Percentiles rank a stretch among this genome's conserved stretches.
Evolutionary conservation across 768 basidiomycete species (phyloP).

Genomic region (Kwoniella sp.): DNA sequence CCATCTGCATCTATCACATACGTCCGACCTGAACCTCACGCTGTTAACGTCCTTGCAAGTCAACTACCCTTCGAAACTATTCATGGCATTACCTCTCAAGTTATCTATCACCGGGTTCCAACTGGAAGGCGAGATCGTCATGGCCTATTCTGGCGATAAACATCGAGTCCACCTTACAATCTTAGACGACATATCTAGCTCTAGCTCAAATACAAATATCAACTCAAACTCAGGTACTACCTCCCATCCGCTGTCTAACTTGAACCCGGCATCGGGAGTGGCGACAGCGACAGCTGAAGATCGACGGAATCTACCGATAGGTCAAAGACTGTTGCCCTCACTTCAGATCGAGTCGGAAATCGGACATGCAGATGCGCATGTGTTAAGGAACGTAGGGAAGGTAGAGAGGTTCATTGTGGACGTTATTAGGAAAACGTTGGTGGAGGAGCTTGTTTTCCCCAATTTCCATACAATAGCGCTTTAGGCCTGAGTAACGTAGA

Average conservation of each 20-base stretch:
- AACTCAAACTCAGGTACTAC: conserved; percentile 1
- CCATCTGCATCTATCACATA: conserved; percentile 81
- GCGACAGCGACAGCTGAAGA: not conserved
- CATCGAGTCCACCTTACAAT: conserved; percentile 83
- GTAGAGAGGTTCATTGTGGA: conserved; percentile 92
- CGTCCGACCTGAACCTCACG: conserved; percentile 82
- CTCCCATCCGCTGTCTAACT: not conserved
- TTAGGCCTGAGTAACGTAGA: conserved; percentile 9
- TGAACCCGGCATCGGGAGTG: not conserved
- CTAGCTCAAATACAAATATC: not conserved
- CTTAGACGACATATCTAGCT: conserved; percentile 61
- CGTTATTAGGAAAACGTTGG: conserved; percentile 93
- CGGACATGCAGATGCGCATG: conserved; percentile 85
- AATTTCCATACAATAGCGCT: conserved; percentile 77
- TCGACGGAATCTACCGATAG: conserved; percentile 31
- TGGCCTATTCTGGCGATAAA: conserved; percentile 86
- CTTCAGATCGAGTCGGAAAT: conserved; percentile 96
- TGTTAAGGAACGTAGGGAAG: conserved; percentile 81
- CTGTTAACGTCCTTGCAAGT: conserved; percentile 90
- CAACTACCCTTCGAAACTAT: conserved; percentile 92
- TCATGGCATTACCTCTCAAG: conserved; percentile 95
- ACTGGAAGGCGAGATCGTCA: conserved; percentile 80
- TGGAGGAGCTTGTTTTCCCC: conserved; percentile 94
- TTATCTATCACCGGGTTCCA: conserved; percentile 87
- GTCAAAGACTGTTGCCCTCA: conserved; percentile 78